Evolutionary conservation across 148 eudicot species (phyloP).

Genomic region (Amaranthus hypochondriacus): DNA sequence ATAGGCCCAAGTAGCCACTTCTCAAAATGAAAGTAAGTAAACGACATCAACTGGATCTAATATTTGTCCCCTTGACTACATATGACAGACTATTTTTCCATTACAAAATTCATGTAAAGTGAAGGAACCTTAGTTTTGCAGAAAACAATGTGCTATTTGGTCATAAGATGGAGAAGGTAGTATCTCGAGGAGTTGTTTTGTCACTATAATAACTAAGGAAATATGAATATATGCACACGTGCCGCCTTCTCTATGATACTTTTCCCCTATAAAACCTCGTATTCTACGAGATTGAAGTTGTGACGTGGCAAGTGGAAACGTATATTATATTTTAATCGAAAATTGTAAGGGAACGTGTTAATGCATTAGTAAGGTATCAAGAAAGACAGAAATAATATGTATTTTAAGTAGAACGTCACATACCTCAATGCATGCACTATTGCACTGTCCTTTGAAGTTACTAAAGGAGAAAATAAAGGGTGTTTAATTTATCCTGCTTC

Average conservation of each 20-base stretch:
- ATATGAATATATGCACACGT: neutral
- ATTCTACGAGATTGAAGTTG: constrained; percentile 13
- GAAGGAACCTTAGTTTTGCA: neutral
- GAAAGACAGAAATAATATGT: neutral
- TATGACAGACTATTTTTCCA: neutral
- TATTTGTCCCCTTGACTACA: neutral
- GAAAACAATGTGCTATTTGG: neutral
- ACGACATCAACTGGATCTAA: neutral
- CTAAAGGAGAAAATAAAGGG: neutral
- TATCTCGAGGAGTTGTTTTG: neutral
- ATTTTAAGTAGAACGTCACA: constrained; percentile 1
- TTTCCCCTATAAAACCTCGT: constrained; percentile 21
- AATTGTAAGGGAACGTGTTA: constrained; percentile 4
- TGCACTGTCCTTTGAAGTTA: constrained; percentile 21
- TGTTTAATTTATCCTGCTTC: constrained; percentile 20
- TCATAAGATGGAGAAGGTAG: neutral
- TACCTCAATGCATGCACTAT: constrained; percentile 25
- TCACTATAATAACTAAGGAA: too few relatives aligned
- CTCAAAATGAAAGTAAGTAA: neutral
- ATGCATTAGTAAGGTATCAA: constrained; percentile 3
- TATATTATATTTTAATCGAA: constrained; percentile 9
- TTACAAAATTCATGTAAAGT: neutral
- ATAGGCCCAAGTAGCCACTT: neutral
- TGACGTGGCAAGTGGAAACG: neutral
- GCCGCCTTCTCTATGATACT: constrained; percentile 2